A percentile compares a stretch with the other conserved stretches of the same genome.
Evolutionary conservation across 2,329 filamentous ascomycete genomes (phyloP).

Genomic region (Cadophora gregata): DNA sequence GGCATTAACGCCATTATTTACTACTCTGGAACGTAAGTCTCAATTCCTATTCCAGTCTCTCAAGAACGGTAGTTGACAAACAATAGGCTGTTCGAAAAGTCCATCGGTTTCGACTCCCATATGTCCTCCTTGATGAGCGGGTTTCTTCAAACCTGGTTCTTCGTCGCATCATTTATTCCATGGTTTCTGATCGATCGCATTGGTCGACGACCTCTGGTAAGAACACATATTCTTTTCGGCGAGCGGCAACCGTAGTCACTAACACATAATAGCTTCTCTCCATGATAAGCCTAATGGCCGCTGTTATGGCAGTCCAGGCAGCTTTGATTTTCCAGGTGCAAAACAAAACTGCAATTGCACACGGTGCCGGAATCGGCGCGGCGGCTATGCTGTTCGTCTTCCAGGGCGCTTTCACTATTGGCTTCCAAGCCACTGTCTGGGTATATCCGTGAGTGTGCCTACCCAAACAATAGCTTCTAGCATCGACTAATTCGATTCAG

Average conservation of each 20-base stretch:
- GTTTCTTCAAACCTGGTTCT: conserved; percentile 56
- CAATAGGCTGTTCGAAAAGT: conserved; percentile 53
- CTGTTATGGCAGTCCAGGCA: conserved; percentile 50
- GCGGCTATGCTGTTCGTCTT: conserved; percentile 63
- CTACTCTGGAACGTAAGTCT: conserved; percentile 41
- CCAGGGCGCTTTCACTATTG: conserved; percentile 64
- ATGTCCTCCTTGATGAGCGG: conserved; percentile 59
- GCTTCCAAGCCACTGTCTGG: conserved; percentile 67
- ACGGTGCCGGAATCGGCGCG: conserved; percentile 47
- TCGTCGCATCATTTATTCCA: conserved; percentile 49
- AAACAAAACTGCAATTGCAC: conserved; percentile 44
- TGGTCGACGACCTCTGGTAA: conserved; percentile 64
- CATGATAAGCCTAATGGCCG: conserved; percentile 50
- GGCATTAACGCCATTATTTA: conserved; percentile 51
- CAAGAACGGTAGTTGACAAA: not conserved
- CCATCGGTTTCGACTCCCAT: conserved; percentile 49
- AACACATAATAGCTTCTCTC: conserved; percentile 56
- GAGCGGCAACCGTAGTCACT: not conserved
- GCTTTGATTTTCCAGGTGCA: conserved; percentile 50
- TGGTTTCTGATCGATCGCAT: conserved; percentile 57
- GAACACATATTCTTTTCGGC: no score
- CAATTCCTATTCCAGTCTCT: not conserved
- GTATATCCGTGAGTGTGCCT: conserved; percentile 52
- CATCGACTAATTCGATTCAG: no score
- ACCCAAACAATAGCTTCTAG: not conserved